Conservation (phyloP, 164 flowering plant genomes). For the grape (Vitis vinifera) region ASM3070453v1 NC_081811.1:25099501-25100000, state of each 20-base stretch:
- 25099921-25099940: constrained; percentile 18
- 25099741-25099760: constrained; percentile 2
- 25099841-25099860: constrained; percentile 28
- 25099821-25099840: constrained; percentile 21
- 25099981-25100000: constrained; percentile 29
- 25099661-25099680: not conserved
- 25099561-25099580: constrained; percentile 8
- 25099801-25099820: constrained; percentile 22
- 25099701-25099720: not conserved
- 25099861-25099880: constrained; percentile 33
- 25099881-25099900: constrained; percentile 34
- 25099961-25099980: constrained; percentile 21
- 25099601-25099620: not conserved
- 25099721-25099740: not conserved
- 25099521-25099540: constrained; percentile 32
- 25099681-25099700: not conserved
- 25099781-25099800: constrained; percentile 30
- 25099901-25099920: constrained; percentile 15
- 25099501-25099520: constrained; percentile 49
- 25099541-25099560: constrained; percentile 42
- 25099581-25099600: too few relatives aligned
- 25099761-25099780: constrained; percentile 12
- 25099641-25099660: not conserved
- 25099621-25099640: not conserved
- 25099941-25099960: constrained; percentile 39